Base-by-base conservation (phyloP, 176 grass and related monocot genomes). In the Saccharum officinarum region DNA sequence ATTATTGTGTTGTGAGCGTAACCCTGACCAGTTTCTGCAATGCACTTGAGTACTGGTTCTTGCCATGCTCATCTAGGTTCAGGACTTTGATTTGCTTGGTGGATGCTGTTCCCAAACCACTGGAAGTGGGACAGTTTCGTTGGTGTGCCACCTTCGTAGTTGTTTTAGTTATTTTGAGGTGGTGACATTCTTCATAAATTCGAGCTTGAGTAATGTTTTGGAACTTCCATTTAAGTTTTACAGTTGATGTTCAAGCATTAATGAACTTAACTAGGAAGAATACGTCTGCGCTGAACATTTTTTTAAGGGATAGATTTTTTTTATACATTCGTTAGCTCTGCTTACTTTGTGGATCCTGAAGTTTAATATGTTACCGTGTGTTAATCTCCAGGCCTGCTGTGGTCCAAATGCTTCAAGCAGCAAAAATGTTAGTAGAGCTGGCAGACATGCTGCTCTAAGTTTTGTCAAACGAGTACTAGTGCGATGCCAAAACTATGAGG, bases 351-450 rank as follows among this genome's bases (percentile, higher is more conserved):
- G 11, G 57, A 75, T 67, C 41, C 23, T 39, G 28, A 62, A 37
- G 26, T 47, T 57, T 36, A n/a, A 30, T 50, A 60, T 61, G n/a
- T 65, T 88, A 80, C 40, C 49, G 18, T 69, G 25, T 78, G 73
- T 59, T 47, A 79, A 79, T 71, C 25, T 87, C 22, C 84, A 94
- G 92, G 89, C 80, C 40, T 91, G 73, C 77, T 87, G 38, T 81
- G 86, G 77, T 82, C 75, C 87, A 81, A 90, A 59, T 83, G 71
- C n/a, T 82, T 78, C 85, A 54, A 67, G 76, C 71, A 80, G 86
- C 86, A 94, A 94, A 80, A 91, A 87, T 87, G 34, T 85, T 67
- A 91, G 65, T 79, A 89, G 78, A 82, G 80, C 68, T 84, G 81
- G 87, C 26, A 91, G 83, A 85, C 86, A 79, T 87, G 86, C 80